Conservation (phyloP, 75 land plant genomes). For the Cunninghamia lanceolata region DNA sequence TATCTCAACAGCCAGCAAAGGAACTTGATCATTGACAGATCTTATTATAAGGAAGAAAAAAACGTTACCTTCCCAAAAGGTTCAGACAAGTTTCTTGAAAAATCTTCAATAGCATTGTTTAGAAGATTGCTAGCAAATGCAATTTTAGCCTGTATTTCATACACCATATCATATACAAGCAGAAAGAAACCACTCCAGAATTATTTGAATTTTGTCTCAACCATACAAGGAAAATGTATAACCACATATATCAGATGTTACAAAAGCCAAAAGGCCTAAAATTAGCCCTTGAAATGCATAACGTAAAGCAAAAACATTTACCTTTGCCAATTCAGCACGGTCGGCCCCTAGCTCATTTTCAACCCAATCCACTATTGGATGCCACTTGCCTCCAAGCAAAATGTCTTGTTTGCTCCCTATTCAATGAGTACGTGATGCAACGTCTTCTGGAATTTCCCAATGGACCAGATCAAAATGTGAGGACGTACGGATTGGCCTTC, state of each 20-base stretch:
- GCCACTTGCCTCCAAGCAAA: slow-evolving; percentile 30
- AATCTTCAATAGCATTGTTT: slow-evolving; percentile 21
- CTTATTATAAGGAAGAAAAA: not conserved
- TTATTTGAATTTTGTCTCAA: not conserved
- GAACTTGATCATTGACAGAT: not conserved
- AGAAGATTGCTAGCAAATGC: slow-evolving; percentile 42
- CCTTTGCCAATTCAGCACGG: slow-evolving; percentile 38
- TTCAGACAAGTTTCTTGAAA: slow-evolving; percentile 24
- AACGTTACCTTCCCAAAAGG: slow-evolving; percentile 30
- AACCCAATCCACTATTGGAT: slow-evolving; percentile 40
- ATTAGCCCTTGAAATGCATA: not conserved
- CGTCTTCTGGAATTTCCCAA: slow-evolving; percentile 33
- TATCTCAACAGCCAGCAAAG: slow-evolving; percentile 1
- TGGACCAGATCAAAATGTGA: slow-evolving; percentile 18
- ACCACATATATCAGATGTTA: not conserved
- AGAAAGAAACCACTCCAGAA: not conserved
- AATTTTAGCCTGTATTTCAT: slow-evolving; percentile 18
- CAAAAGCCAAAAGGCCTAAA: not conserved
- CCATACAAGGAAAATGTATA: not conserved
- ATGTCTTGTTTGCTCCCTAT: slow-evolving; percentile 33
- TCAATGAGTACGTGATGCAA: slow-evolving; percentile 38
- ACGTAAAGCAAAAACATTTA: slow-evolving; percentile 6
- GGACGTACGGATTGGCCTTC: not conserved
- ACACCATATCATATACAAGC: not conserved
- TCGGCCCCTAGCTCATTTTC: slow-evolving; percentile 23